Evolutionary conservation across 2,329 filamentous ascomycete species (phyloP).

Genomic region (Exophiala sp.): DNA sequence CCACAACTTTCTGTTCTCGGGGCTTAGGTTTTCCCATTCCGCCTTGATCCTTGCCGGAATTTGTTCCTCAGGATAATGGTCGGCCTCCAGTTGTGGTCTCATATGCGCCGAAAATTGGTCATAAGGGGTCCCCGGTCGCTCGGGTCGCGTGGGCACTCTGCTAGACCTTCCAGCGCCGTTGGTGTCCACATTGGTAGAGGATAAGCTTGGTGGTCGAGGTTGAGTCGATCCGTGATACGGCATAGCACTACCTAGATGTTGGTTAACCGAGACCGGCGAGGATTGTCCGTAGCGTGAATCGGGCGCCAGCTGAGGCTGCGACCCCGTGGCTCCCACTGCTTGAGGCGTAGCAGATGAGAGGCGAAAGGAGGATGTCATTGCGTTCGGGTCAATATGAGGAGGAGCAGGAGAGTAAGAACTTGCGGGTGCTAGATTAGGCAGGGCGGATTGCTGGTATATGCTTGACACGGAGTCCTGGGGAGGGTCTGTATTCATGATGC

Average conservation of each 20-base stretch:
- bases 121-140: constrained; percentile 25
- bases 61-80: constrained; percentile 23
- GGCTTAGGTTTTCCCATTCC: constrained; percentile 26
- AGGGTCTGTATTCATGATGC: constrained; percentile 23
- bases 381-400: constrained; percentile 18
- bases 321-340: constrained; percentile 1
- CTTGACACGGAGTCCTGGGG: constrained; percentile 9
- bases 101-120: constrained; percentile 28
- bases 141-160: constrained; percentile 13
- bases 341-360: constrained; percentile 18
- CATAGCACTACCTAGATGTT: constrained; percentile 14
- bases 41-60: constrained; percentile 24
- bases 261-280: constrained; percentile 18
- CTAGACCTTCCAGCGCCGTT: constrained; percentile 11
- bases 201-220: constrained; percentile 8
- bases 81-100: constrained; percentile 26
- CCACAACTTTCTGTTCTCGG: constrained; percentile 27
- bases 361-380: constrained; percentile 23
- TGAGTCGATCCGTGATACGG: constrained; percentile 7
- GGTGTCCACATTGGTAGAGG: constrained; percentile 3
- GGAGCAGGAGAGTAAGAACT: constrained; percentile 23
- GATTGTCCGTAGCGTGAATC: constrained; percentile 18
- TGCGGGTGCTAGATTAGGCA: constrained; percentile 26
- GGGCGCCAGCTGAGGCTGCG: constrained; percentile 3
- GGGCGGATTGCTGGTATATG: constrained; percentile 22